These are phyloP conservation scores for Rhazya stricta DNA, from an alignment of 257 asterid genomes.

Conservation along the genomic window DNA sequence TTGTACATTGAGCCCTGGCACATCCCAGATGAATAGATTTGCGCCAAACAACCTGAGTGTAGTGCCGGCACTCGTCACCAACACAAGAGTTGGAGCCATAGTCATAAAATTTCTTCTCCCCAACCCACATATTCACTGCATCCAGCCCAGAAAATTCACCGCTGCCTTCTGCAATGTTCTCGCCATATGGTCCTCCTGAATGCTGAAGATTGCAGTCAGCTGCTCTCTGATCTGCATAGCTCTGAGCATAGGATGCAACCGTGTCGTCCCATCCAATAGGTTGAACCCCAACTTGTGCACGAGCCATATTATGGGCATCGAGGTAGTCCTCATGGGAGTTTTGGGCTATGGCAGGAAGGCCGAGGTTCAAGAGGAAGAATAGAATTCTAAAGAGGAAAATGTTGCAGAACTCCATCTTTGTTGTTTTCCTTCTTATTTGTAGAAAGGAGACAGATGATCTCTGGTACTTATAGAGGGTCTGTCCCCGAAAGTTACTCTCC, in stretches of 20 bases:
- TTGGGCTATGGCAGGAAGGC: conserved; percentile 20
- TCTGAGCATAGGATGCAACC: conserved; percentile 18
- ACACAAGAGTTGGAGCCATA: conserved; percentile 21
- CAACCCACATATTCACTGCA: conserved; percentile 26
- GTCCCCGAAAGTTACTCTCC: not conserved
- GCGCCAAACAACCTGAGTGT: conserved; percentile 40
- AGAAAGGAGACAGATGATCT: not conserved
- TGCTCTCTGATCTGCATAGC: conserved; percentile 16
- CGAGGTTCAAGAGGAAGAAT: not conserved
- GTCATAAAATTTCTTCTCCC: conserved; percentile 16
- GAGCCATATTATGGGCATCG: conserved; percentile 35
- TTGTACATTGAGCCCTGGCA: conserved; percentile 27
- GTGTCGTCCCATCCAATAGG: conserved; percentile 22
- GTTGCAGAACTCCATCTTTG: not conserved
- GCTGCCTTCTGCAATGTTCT: conserved; percentile 22
- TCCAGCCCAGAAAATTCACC: conserved; percentile 10
- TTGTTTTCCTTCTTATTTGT: not conserved
- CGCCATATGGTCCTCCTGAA: conserved; percentile 31
- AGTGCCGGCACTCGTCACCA: conserved; percentile 23
- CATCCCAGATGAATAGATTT: conserved; percentile 27
- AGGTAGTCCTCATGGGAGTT: conserved; percentile 23
- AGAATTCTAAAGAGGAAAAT: not conserved
- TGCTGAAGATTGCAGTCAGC: conserved; percentile 22
- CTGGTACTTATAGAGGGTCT: not conserved
- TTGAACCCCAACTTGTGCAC: conserved; percentile 20